Evolutionary conservation across 2,329 filamentous ascomycete species (phyloP).

Genomic region (Aspergillus pseudoglaucus): DNA sequence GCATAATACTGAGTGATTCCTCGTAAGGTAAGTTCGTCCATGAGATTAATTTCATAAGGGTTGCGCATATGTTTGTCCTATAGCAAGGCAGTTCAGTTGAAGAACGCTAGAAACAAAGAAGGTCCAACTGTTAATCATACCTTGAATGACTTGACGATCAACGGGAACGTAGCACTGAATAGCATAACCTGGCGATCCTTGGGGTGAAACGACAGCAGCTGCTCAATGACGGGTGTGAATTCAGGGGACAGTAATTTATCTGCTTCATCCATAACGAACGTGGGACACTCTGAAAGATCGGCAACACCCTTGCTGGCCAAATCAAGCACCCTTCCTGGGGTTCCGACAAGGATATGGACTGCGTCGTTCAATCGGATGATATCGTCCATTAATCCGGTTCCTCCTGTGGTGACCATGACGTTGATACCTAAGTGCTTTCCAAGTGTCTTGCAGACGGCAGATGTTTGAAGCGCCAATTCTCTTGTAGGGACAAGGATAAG

Average conservation of each 20-base stretch:
- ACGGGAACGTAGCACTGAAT: slow-evolving; percentile 94
- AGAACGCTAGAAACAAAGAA: neutral
- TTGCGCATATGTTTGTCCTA: slow-evolving; percentile 89
- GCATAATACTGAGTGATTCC: slow-evolving; percentile 99
- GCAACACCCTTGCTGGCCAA: slow-evolving; percentile 93
- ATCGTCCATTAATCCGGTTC: slow-evolving; percentile 89
- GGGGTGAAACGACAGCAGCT: slow-evolving; percentile 88
- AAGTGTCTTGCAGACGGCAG: slow-evolving; percentile 96
- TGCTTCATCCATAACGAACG: slow-evolving; percentile 99
- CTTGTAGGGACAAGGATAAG: slow-evolving; percentile 93
- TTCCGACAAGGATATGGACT: slow-evolving; percentile 96
- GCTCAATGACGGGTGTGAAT: slow-evolving; percentile 96
- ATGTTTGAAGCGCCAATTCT: slow-evolving; percentile 96
- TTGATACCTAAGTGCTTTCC: slow-evolving; percentile 96
- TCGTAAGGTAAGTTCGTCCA: slow-evolving; percentile 96
- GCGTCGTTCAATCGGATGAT: slow-evolving; percentile 91
- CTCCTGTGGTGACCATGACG: slow-evolving; percentile 98
- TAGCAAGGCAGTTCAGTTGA: neutral
- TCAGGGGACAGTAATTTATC: slow-evolving; percentile 96
- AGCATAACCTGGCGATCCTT: slow-evolving; percentile 99
- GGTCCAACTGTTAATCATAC: slow-evolving; percentile 21
- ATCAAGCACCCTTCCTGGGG: slow-evolving; percentile 91
- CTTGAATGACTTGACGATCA: slow-evolving; percentile 95
- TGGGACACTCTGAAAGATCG: slow-evolving; percentile 90
- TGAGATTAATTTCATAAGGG: slow-evolving; percentile 98